Percentiles rank a stretch among this genome's conserved stretches.
Conservation (phyloP, 116 monocot species). For the Iris pallida region DNA sequence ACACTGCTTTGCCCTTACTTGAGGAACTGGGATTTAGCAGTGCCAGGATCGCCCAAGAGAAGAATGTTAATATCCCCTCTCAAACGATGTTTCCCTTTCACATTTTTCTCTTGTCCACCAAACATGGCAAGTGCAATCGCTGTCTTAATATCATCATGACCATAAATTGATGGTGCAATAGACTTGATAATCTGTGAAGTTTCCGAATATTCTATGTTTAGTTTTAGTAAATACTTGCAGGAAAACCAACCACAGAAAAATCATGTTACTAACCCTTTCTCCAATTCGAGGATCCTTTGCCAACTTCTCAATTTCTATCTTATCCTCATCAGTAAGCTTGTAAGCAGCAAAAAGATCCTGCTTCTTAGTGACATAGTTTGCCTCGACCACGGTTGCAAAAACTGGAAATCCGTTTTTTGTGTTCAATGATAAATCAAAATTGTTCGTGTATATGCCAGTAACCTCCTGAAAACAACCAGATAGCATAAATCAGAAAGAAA, state of each 20-base stretch:
- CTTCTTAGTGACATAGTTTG: slow-evolving; percentile 90
- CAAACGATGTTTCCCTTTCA: slow-evolving; percentile 91
- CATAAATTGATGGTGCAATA: slow-evolving; percentile 97
- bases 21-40: slow-evolving; percentile 98
- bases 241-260: background rate
- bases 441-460: slow-evolving; percentile 97
- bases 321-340: slow-evolving; percentile 97
- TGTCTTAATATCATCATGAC: slow-evolving; percentile 96
- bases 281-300: slow-evolving; percentile 92
- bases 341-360: slow-evolving; percentile 94
- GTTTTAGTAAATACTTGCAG: background rate
- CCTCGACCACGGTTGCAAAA: slow-evolving; percentile 92
- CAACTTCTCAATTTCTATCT: slow-evolving; percentile 88
- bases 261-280: slow-evolving; percentile 63
- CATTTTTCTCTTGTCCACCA: slow-evolving; percentile 97
- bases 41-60: slow-evolving; percentile 96
- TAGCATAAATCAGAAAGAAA: background rate
- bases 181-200: slow-evolving; percentile 81
- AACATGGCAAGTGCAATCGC: slow-evolving; percentile 98
- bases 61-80: slow-evolving; percentile 98
- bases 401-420: slow-evolving; percentile 99
- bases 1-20: slow-evolving; percentile 51
- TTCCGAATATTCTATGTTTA: background rate
- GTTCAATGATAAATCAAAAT: slow-evolving; percentile 94
- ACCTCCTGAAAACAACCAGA: slow-evolving; percentile 70